Evolutionary conservation across 179 eudicot genomes (phyloP).

Genomic region (Silene vulgaris): DNA sequence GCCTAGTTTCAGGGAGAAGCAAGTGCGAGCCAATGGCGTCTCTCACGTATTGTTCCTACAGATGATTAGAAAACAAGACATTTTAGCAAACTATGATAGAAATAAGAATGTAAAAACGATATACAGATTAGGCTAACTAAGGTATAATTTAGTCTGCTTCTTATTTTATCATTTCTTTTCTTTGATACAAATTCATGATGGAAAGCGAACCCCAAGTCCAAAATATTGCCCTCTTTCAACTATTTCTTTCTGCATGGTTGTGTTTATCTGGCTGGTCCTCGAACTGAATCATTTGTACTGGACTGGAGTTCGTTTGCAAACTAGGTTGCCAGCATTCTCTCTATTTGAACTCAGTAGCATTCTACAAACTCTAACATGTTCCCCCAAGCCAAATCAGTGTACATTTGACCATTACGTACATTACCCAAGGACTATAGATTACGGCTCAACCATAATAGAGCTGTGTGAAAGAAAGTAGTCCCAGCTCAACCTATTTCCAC

Average conservation of each 20-base stretch:
- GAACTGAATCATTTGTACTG: too few species aligned
- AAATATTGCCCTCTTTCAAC: too few species aligned
- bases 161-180: not conserved
- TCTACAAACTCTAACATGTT: too few species aligned
- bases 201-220: not conserved
- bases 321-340: too few species aligned
- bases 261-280: too few species aligned
- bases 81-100: not conserved
- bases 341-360: too few species aligned
- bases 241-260: too few species aligned
- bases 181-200: not conserved
- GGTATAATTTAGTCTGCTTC: not conserved
- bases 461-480: not conserved
- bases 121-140: not conserved
- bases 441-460: not conserved
- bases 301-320: too few species aligned
- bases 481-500: not conserved
- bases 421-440: not conserved
- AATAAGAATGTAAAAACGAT: not conserved
- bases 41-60: constrained; percentile 66
- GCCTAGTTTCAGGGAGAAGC: constrained; percentile 44
- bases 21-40: constrained; percentile 70
- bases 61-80: constrained; percentile 3
- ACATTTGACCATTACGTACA: not conserved
- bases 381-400: too few species aligned